Evolutionary conservation across 768 basidiomycete genomes (phyloP).

Genomic region (Pleurotus eryngii): DNA sequence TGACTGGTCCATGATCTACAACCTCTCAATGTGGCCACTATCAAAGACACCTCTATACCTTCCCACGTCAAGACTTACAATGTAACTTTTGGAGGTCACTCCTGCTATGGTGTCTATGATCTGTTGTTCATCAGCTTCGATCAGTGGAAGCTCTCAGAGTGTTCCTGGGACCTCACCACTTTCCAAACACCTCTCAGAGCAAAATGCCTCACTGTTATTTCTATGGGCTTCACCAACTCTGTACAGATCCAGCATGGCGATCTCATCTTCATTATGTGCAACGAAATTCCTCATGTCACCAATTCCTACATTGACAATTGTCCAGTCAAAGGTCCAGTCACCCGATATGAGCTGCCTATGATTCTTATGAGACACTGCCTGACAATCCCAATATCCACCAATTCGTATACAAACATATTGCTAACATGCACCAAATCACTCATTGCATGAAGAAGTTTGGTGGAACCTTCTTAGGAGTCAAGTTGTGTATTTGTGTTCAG

Average conservation of each 20-base stretch:
- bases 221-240: no score
- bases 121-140: constrained; percentile 36
- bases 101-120: constrained; percentile 28
- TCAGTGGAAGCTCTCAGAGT: constrained; percentile 30
- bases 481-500: constrained; percentile 24
- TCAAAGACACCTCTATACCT: constrained; percentile 18
- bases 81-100: constrained; percentile 28
- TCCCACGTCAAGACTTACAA: constrained; percentile 29
- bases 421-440: constrained; percentile 30
- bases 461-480: constrained; percentile 34
- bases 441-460: constrained; percentile 33
- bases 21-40: constrained; percentile 11
- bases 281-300: constrained; percentile 26
- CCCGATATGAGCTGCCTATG: constrained; percentile 23
- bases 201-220: no score
- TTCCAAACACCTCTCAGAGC: no score
- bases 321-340: constrained; percentile 22
- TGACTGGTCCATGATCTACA: constrained; percentile 26
- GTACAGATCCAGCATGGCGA: constrained; percentile 11
- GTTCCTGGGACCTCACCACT: constrained; percentile 29
- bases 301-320: constrained; percentile 30
- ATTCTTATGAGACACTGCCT: constrained; percentile 29
- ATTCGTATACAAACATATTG: constrained; percentile 38
- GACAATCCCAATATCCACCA: constrained; percentile 30
- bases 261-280: constrained; percentile 22